A percentile compares a stretch with the other conserved stretches of the same genome.
Evolutionary conservation across 441 rosid species (phyloP).

Genomic region (Erodium trifolium): DNA sequence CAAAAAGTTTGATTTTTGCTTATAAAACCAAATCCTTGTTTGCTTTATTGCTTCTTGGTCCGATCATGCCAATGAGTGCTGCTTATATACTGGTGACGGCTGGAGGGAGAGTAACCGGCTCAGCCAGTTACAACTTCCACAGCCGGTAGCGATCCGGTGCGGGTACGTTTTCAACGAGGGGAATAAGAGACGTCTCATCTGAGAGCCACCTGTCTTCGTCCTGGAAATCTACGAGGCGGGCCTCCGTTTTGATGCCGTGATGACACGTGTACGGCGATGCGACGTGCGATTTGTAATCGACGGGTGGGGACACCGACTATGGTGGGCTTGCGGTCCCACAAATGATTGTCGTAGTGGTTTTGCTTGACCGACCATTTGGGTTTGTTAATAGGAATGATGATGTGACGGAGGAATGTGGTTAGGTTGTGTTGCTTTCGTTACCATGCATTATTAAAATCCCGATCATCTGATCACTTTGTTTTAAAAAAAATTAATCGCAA

Average conservation of each 20-base stretch:
- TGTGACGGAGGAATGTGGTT: too few species aligned
- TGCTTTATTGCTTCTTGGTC: neutral
- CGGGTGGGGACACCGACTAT: too few species aligned
- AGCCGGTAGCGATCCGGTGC: constrained; percentile 22
- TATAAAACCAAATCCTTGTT: neutral
- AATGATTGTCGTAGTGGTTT: too few species aligned
- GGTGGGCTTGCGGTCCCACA: constrained; percentile 20
- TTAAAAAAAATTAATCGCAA: too few species aligned
- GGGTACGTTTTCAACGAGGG: constrained; percentile 18
- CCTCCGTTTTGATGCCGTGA: constrained; percentile 22
- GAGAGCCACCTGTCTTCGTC: too few species aligned
- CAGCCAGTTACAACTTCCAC: constrained; percentile 13
- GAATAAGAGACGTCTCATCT: neutral
- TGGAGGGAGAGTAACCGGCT: neutral
- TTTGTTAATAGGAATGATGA: constrained; percentile 21
- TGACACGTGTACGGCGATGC: constrained; percentile 35
- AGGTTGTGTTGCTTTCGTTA: too few species aligned
- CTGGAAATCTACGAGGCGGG: neutral
- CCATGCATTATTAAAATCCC: too few species aligned
- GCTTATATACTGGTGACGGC: constrained; percentile 25
- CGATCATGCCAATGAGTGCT: neutral
- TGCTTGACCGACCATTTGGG: constrained; percentile 32
- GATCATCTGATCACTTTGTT: too few species aligned
- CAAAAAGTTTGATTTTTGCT: neutral
- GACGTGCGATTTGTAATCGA: neutral